Evolutionary conservation across 78 protist species (phyloP).

Genomic region (Tieghemostelium lacteum): DNA sequence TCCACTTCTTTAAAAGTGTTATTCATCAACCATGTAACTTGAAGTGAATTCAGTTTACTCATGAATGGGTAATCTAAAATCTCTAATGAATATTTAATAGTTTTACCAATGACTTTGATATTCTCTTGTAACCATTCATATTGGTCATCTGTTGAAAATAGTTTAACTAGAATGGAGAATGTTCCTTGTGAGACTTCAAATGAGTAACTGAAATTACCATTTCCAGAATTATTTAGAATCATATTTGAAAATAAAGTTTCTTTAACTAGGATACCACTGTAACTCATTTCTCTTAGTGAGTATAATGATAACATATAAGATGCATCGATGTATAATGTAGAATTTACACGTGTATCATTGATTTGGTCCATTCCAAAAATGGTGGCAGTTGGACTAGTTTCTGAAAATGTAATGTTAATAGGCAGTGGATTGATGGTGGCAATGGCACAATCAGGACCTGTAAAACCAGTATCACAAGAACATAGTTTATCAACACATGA

Average conservation of each 20-base stretch:
- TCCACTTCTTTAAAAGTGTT: too few species aligned
- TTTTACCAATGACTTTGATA: neutral
- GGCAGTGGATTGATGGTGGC: neutral
- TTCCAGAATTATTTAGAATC: neutral
- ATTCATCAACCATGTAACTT: constrained; percentile 6
- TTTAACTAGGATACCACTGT: too few species aligned
- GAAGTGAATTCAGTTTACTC: neutral
- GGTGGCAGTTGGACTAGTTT: neutral
- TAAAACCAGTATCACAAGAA: constrained; percentile 4
- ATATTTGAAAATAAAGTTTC: too few species aligned
- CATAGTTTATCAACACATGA: constrained; percentile 5
- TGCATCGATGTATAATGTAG: neutral
- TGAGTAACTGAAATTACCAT: too few species aligned
- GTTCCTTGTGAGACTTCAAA: too few species aligned
- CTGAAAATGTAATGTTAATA: neutral
- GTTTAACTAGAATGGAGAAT: neutral
- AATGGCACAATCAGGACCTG: constrained; percentile 23
- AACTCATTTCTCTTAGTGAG: neutral
- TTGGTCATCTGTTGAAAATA: too few species aligned
- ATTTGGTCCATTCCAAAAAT: neutral
- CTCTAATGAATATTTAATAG: constrained; percentile 11
- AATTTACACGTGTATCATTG: too few species aligned
- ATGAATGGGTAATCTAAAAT: constrained; percentile 9
- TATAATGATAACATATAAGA: neutral
- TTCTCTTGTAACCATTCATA: neutral